Evolutionary conservation across 2,329 filamentous ascomycete genomes (phyloP).

Genomic region (Apiospora malaysiana): DNA sequence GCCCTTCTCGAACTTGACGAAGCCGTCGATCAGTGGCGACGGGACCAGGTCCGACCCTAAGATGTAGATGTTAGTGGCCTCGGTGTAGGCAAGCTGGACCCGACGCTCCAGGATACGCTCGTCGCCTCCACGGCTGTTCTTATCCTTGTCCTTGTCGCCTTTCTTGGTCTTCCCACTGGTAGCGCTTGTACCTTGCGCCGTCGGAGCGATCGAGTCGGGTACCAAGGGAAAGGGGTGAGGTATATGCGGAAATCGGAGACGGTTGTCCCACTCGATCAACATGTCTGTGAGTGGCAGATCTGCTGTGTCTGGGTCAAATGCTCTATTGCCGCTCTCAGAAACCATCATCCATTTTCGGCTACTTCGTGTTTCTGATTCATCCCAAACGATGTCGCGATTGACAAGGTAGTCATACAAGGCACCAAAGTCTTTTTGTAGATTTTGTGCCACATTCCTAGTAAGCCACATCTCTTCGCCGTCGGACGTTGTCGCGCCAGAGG

Average conservation of each 20-base stretch:
- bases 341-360: constrained; percentile 71
- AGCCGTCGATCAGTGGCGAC: constrained; percentile 61
- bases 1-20: constrained; percentile 61
- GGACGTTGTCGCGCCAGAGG: constrained; percentile 33
- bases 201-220: constrained; percentile 55
- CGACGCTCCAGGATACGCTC: constrained; percentile 49
- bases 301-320: constrained; percentile 54
- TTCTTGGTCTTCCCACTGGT: constrained; percentile 41
- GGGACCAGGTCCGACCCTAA: constrained; percentile 58
- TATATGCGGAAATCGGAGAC: constrained; percentile 67
- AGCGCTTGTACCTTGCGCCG: constrained; percentile 23
- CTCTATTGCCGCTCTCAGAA: constrained; percentile 44
- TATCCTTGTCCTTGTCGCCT: constrained; percentile 30
- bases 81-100: constrained; percentile 62
- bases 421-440: constrained; percentile 70
- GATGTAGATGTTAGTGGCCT: constrained; percentile 64
- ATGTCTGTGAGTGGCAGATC: constrained; percentile 71
- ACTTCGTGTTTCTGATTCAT: constrained; percentile 64
- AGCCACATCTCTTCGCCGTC: constrained; percentile 62
- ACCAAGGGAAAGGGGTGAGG: constrained; percentile 71
- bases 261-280: constrained; percentile 69
- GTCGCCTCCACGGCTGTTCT: constrained; percentile 30
- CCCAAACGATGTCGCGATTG: constrained; percentile 70
- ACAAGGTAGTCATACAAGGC: constrained; percentile 75
- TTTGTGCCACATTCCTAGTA: constrained; percentile 60